Conservation (phyloP, 148 eudicot species). For the Chenopodium berlandieri region DNA sequence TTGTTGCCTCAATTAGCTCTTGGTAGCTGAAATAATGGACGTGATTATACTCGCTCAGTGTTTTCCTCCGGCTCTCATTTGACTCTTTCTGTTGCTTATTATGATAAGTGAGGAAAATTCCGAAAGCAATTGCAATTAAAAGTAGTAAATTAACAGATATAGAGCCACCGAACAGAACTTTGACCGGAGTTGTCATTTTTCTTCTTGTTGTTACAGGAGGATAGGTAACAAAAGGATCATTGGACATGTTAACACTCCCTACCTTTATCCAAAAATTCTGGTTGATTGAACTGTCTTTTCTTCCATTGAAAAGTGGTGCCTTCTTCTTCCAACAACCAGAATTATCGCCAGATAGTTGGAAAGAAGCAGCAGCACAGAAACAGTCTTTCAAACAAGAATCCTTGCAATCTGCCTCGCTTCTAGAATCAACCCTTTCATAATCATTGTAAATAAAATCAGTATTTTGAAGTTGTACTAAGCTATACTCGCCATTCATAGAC, state of each 20-base stretch:
- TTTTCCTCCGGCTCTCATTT: neutral
- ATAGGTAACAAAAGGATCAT: neutral
- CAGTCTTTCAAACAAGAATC: conserved; percentile 45
- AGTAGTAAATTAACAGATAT: conserved; percentile 20
- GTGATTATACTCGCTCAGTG: conserved; percentile 13
- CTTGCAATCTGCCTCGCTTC: conserved; percentile 24
- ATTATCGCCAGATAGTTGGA: neutral
- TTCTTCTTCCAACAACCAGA: conserved; percentile 34
- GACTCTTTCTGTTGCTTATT: neutral
- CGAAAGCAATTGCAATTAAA: conserved; percentile 12
- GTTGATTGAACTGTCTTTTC: neutral
- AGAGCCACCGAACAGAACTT: conserved; percentile 29
- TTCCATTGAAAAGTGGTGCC: conserved; percentile 33
- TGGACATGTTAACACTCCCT: conserved; percentile 4
- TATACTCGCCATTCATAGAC: conserved; percentile 1
- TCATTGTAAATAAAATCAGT: conserved; percentile 31
- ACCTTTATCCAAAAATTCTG: conserved; percentile 23
- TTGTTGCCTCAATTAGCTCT: conserved; percentile 42
- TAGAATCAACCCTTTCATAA: conserved; percentile 19
- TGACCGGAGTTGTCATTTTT: conserved; percentile 3
- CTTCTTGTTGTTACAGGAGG: neutral
- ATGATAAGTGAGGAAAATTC: conserved; percentile 2
- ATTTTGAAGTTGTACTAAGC: conserved; percentile 17
- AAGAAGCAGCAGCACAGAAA: conserved; percentile 43
- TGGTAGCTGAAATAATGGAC: conserved; percentile 32